Percentiles rank a stretch among this genome's conserved stretches.
phyloP scores from a whole-genome alignment of 2,329 filamentous ascomycete genomes.

The Biscogniauxia mediterranea region DNA sequence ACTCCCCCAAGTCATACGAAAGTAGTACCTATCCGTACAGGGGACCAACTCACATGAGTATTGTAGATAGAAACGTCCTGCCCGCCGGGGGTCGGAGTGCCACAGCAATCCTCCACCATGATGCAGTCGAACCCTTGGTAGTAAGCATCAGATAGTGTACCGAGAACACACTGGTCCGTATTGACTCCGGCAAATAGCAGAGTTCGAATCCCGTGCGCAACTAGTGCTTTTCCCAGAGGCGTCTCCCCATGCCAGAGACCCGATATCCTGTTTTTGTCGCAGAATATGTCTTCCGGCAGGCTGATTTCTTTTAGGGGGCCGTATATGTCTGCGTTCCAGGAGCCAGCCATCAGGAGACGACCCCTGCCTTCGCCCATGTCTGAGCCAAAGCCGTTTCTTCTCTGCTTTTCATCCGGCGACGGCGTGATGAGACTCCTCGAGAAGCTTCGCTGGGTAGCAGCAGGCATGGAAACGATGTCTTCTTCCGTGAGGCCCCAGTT shows the following conservation, averaged over 20 bases:
- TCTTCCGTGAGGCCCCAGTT: conserved; percentile 54
- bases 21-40: not conserved
- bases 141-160: conserved; percentile 55
- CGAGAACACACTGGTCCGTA: conserved; percentile 60
- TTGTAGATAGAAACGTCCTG: conserved; percentile 37
- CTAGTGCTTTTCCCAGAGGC: conserved; percentile 30
- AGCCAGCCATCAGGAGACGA: conserved; percentile 47
- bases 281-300: conserved; percentile 44
- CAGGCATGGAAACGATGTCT: conserved; percentile 50
- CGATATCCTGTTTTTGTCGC: conserved; percentile 58
- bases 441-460: conserved; percentile 48
- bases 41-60: conserved; percentile 33
- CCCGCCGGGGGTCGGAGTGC: conserved; percentile 44
- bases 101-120: conserved; percentile 52
- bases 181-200: conserved; percentile 59
- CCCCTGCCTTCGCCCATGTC: conserved; percentile 46
- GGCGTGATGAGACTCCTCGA: conserved; percentile 36
- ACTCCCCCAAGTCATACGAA: not conserved
- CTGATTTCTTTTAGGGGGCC: conserved; percentile 41
- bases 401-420: conserved; percentile 13
- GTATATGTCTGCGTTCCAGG: conserved; percentile 56
- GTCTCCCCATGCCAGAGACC: conserved; percentile 51
- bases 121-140: conserved; percentile 56
- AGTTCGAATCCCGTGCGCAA: conserved; percentile 33
- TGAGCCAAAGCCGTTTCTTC: conserved; percentile 41